Evolutionary conservation across 129 eudicot genomes (phyloP).

Genomic region (Helichrysum umbraculigerum): DNA sequence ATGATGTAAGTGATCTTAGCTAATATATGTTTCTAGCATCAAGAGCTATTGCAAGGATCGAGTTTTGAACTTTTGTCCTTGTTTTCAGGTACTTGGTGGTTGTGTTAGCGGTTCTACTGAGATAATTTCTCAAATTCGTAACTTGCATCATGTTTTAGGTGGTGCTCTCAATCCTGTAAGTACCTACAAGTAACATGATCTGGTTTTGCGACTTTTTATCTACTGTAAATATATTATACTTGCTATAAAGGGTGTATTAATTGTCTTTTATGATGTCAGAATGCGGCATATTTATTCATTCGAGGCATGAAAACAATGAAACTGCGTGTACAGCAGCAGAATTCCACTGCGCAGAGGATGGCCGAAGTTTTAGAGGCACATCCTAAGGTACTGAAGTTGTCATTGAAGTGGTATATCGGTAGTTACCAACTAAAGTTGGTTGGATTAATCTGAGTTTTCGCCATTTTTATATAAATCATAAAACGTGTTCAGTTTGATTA

Average conservation of each 20-base stretch:
- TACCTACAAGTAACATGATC: neutral
- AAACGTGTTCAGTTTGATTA: neutral
- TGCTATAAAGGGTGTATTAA: neutral
- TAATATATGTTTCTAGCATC: neutral
- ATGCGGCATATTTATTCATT: conserved; percentile 78
- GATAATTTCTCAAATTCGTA: conserved; percentile 58
- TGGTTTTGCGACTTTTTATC: neutral
- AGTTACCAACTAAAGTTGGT: neutral
- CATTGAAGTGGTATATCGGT: neutral
- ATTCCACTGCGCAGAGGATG: conserved; percentile 84
- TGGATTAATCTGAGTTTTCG: neutral
- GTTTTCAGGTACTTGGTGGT: conserved; percentile 79
- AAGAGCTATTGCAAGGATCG: neutral
- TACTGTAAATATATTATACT: neutral
- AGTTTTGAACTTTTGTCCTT: neutral
- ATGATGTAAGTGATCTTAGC: conserved; percentile 52
- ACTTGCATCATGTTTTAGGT: conserved; percentile 79
- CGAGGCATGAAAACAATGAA: conserved; percentile 96
- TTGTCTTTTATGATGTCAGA: conserved; percentile 37
- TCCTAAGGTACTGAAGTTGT: conserved; percentile 68
- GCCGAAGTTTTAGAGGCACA: conserved; percentile 99
- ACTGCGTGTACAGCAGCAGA: conserved; percentile 93
- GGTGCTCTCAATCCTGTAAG: conserved; percentile 84
- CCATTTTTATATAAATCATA: neutral
- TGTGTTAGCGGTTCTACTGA: conserved; percentile 76